Percentiles rank a stretch among this genome's conserved stretches.
phyloP scores from a whole-genome alignment of 2,329 filamentous ascomycete genomes.

The Sporothrix dimorphospora region DNA sequence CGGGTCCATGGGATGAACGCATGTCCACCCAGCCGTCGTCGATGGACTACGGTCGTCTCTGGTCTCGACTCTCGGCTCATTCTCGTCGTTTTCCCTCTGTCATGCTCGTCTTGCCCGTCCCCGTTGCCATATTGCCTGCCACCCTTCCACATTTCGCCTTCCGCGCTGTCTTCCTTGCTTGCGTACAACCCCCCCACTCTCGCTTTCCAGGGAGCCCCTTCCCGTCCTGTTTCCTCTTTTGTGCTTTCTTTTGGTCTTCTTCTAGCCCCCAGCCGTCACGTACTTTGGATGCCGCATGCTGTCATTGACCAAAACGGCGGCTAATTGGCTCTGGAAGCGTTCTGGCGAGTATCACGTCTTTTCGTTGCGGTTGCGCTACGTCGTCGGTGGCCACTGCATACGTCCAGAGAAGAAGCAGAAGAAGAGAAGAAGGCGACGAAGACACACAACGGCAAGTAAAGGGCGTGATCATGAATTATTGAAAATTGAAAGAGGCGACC shows the following conservation, averaged over 20 bases:
- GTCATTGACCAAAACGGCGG: neutral
- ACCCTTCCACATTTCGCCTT: neutral
- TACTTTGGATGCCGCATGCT: conserved; percentile 22
- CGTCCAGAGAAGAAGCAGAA: neutral
- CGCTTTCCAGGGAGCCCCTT: neutral
- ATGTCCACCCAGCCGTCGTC: neutral
- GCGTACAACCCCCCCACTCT: conserved; percentile 12
- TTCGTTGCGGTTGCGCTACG: too few relatives aligned
- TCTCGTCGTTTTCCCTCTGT: neutral
- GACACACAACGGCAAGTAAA: neutral
- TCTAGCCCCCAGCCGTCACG: conserved; percentile 16
- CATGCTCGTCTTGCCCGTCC: neutral
- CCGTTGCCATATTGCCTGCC: conserved; percentile 1
- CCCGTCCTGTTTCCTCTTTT: neutral
- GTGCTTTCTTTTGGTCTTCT: neutral
- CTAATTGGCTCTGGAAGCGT: neutral
- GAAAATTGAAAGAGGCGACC: neutral
- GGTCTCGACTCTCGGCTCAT: neutral
- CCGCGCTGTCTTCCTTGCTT: neutral
- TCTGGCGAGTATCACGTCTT: conserved; percentile 16
- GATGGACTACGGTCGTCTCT: neutral
- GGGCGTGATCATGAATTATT: neutral
- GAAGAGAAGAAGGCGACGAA: neutral
- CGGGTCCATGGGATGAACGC: conserved; percentile 10
- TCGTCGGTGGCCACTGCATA: neutral